A percentile compares a stretch with the other conserved stretches of the same genome.
Evolutionary conservation across 805 yeast species (phyloP).

Genomic region (Nakazawaea ambrosiae): DNA sequence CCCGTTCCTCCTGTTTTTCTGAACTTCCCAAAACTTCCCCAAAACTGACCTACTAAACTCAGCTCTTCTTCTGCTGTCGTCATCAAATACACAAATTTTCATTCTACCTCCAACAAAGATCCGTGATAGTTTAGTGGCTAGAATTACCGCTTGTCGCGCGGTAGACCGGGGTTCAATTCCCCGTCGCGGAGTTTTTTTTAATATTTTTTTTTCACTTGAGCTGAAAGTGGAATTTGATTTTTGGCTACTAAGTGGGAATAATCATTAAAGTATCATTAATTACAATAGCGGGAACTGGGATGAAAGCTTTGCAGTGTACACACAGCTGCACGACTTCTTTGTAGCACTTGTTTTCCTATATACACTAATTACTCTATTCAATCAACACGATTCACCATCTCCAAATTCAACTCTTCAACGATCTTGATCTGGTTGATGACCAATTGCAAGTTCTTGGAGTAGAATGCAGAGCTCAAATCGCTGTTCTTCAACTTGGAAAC

Average conservation of each 20-base stretch:
- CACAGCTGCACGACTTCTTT: no score
- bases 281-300: no score
- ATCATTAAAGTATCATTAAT: no score
- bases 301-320: no score
- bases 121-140: constrained; percentile 13
- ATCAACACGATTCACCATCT: constrained; percentile 33
- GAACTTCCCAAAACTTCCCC: no score
- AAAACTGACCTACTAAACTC: no score
- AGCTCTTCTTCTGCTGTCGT: no score
- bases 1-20: no score
- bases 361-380: constrained; percentile 15
- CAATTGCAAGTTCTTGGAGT: constrained; percentile 39
- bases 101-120: no score
- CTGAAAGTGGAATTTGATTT: background rate
- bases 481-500: constrained; percentile 47
- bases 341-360: background rate
- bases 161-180: constrained; percentile 12
- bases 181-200: constrained; percentile 11
- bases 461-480: constrained; percentile 48
- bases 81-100: no score
- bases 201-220: background rate
- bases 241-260: no score
- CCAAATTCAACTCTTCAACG: constrained; percentile 38
- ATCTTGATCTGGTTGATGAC: constrained; percentile 34
- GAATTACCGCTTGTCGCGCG: constrained; percentile 12